These are phyloP conservation scores for Cordyceps fumosorosea DNA, from an alignment of 2,329 filamentous ascomycete genomes.

Conservation along the genomic window DNA sequence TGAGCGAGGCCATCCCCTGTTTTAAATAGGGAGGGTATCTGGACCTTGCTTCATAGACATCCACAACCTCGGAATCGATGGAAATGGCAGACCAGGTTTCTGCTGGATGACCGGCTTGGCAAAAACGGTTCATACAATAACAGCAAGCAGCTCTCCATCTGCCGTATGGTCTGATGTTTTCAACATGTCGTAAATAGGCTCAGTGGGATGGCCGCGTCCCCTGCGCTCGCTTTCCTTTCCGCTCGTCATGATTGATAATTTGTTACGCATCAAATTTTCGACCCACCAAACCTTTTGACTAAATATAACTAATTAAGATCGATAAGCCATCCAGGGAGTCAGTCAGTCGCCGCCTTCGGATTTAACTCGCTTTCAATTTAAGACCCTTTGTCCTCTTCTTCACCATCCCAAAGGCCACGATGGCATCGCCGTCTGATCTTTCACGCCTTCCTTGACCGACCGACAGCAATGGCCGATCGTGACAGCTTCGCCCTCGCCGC, in stretches of 20 bases:
- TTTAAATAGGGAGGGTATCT: too few species aligned
- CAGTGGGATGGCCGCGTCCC: not conserved
- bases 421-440: conserved; percentile 2
- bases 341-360: not conserved
- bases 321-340: not conserved
- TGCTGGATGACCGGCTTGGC: not conserved
- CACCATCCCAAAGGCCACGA: not conserved
- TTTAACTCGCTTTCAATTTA: not conserved
- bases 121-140: not conserved
- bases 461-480: not conserved
- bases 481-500: not conserved
- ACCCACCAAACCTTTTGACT: not conserved
- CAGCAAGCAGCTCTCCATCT: not conserved
- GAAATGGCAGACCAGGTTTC: not conserved
- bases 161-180: not conserved
- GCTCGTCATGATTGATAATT: conserved; percentile 3
- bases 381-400: not conserved
- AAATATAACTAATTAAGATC: not conserved
- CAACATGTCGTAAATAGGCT: not conserved
- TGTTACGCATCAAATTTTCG: not conserved
- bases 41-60: too few species aligned
- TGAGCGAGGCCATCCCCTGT: too few species aligned
- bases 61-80: too few species aligned
- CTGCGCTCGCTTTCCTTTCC: not conserved
- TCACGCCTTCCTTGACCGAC: too few species aligned